Evolutionary conservation across 306 rosid genomes (phyloP).

Genomic region (Quercus ilex): DNA sequence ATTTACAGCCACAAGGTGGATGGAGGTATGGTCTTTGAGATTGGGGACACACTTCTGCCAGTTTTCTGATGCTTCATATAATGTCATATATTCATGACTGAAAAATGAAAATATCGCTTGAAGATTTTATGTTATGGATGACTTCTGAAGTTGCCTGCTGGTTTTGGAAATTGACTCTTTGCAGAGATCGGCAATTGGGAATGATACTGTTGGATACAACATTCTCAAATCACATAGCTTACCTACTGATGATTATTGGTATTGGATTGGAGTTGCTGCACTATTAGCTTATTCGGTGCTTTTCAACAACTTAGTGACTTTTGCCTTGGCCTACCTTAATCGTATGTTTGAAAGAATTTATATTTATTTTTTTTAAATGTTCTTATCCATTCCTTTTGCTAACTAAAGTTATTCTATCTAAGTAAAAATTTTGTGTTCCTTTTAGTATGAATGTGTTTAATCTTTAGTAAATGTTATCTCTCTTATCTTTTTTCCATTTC

Average conservation of each 20-base stretch:
- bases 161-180: constrained; percentile 18
- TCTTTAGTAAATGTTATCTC: neutral
- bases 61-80: neutral
- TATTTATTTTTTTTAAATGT: neutral
- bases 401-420: neutral
- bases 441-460: neutral
- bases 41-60: constrained; percentile 4
- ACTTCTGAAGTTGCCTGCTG: constrained; percentile 4
- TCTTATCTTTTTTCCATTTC: constrained; percentile 8
- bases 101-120: neutral
- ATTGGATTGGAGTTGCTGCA: constrained; percentile 64
- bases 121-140: neutral
- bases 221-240: constrained; percentile 48
- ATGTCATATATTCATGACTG: neutral
- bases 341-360: constrained; percentile 49
- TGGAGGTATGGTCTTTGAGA: constrained; percentile 50
- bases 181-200: constrained; percentile 52
- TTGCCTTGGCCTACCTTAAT: constrained; percentile 68
- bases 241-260: constrained; percentile 65
- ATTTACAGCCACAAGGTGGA: constrained; percentile 81
- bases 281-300: constrained; percentile 40
- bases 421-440: neutral
- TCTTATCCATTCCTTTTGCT: neutral
- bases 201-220: constrained; percentile 51
- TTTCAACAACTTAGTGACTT: constrained; percentile 62